Base-by-base conservation (phyloP, 1,284 basidiomycete species). In the Pholiota adiposa region DNA sequence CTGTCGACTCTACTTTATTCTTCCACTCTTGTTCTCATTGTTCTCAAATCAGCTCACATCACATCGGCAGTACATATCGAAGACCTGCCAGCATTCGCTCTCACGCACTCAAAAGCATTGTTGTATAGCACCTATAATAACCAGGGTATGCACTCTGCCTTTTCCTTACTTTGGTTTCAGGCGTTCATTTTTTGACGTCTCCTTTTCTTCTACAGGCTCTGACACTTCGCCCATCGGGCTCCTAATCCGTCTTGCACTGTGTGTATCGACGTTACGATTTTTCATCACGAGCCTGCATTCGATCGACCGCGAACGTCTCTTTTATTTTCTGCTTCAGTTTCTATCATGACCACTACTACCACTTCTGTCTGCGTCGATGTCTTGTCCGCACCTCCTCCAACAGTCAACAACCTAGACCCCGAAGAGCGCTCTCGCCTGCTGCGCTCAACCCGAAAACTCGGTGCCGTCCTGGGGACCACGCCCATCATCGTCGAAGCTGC, bases 371-470 rank as follows among this genome's bases (percentile, higher is more conserved):
- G 54, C 43, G 12, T 54, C n/a, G 31, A 50, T n/a, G 41, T 51
- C 4, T 60, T 56, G 23, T 51, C 63, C 46, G 38, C 65, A 29
- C 70, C 66, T 4, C 75, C 74, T 38, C 69, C 82, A 0, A 86
- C 84, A 6, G 71, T 73, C 55, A 86, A 87, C 68, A 72, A 65
- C 18, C 81, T 88, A 36, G 74, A 79, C 52, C 68, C 75, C 0
- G 72, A 75, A 44, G 79, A 87, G 61, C 83, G 85, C 14, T 67
- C 76, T 5, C 83, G 83, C 54, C 79, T 87, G 23, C 75, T 88
- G 43, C 81, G 83, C 50, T 84, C 86, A 0, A 81, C 86, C 1
- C 77, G 84, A 62, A 89, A 89, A 66, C 77, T 88, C 40, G 83
- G 78, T 18, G 76, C 78, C 0, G 74, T 89, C 29, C 77, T 88